phyloP scores from a whole-genome alignment of 345 rosid genomes.

The Camelina laxa region DNA sequence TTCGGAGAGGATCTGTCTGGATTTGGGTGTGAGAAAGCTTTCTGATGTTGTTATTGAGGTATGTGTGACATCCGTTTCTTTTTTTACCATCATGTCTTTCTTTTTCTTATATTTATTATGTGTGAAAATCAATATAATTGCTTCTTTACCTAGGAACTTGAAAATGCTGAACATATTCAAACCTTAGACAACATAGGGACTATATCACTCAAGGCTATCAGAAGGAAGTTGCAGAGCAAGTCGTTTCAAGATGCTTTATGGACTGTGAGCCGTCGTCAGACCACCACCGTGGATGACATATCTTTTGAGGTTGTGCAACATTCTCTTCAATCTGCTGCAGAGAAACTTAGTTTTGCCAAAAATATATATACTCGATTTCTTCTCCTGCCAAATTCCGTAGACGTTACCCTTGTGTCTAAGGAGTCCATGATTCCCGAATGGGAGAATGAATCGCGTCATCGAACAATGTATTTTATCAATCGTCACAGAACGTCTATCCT shows the following conservation, averaged over 20 bases:
- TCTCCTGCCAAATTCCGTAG: constrained; percentile 67
- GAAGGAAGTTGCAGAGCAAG: constrained; percentile 62
- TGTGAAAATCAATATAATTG: constrained; percentile 16
- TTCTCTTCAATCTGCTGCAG: constrained; percentile 62
- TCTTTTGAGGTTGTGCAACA: constrained; percentile 52
- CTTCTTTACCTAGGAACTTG: constrained; percentile 66
- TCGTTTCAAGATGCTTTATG: constrained; percentile 75
- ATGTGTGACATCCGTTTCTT: constrained; percentile 20
- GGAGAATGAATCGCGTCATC: constrained; percentile 62
- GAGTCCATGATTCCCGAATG: constrained; percentile 67
- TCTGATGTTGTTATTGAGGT: constrained; percentile 94
- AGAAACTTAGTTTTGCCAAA: constrained; percentile 76
- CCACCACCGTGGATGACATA: constrained; percentile 39
- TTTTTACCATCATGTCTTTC: not conserved
- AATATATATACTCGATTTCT: constrained; percentile 70
- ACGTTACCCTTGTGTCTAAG: constrained; percentile 63
- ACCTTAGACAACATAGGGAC: constrained; percentile 65
- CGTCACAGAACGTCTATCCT: constrained; percentile 60
- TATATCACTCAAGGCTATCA: constrained; percentile 54
- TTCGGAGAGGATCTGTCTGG: constrained; percentile 70
- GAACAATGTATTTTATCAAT: constrained; percentile 68
- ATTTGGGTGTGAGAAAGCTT: constrained; percentile 76
- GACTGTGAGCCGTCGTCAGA: constrained; percentile 52
- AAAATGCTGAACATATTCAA: constrained; percentile 55
- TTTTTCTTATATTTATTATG: constrained; percentile 7